Evolutionary conservation across 2,329 filamentous ascomycete species (phyloP).

Genomic region (Talaromyces albobiverticillius): DNA sequence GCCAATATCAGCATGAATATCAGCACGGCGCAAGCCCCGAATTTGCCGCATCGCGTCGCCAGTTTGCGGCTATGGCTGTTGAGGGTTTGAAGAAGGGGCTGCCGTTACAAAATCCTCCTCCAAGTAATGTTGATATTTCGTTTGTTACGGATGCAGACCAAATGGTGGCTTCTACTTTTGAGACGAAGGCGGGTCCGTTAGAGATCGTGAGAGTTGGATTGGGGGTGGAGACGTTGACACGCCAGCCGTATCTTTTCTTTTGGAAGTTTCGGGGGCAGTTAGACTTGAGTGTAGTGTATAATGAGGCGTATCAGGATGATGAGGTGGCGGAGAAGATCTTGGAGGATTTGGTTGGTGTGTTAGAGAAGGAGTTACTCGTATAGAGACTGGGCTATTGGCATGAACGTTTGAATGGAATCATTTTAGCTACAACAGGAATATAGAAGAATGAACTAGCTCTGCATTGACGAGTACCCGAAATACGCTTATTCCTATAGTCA

Average conservation of each 20-base stretch:
- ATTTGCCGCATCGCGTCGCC: conserved; percentile 7
- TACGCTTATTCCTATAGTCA: no score
- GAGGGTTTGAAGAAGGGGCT: conserved; percentile 4
- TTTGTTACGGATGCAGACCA: neutral
- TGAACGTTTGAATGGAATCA: no score
- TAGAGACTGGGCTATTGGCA: neutral
- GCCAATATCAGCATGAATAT: neutral
- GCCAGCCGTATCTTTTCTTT: conserved; percentile 9
- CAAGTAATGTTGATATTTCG: conserved; percentile 10
- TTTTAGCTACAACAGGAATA: no score
- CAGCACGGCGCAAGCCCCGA: neutral
- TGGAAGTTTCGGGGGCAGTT: conserved; percentile 7
- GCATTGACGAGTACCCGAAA: no score
- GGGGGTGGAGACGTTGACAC: conserved; percentile 10
- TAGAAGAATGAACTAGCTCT: no score
- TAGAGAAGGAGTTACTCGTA: neutral
- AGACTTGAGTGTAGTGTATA: conserved; percentile 6
- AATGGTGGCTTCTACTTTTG: neutral
- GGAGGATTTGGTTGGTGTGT: neutral
- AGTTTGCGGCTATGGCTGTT: conserved; percentile 2
- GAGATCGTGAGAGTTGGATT: conserved; percentile 1
- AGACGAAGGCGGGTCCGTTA: neutral
- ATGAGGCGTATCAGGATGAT: conserved; percentile 7
- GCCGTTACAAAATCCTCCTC: neutral
- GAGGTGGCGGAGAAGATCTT: neutral